Conservation (phyloP, 805 yeast genomes). For the Saccharomyces kudriavzevii region DNA sequence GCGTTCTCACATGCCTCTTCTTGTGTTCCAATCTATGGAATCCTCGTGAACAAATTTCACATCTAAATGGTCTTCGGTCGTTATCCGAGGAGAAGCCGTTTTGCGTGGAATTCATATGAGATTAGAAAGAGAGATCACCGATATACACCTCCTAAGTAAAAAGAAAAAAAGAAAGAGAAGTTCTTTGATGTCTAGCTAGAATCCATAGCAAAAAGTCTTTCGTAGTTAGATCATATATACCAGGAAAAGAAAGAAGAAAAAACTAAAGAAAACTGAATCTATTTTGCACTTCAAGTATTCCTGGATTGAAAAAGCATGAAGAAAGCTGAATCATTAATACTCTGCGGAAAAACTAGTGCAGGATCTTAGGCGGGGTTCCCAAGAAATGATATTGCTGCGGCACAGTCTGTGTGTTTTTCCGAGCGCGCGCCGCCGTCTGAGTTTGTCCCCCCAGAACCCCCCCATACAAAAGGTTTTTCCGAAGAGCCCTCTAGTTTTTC, state of each 20-base stretch:
- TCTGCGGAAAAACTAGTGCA: background rate
- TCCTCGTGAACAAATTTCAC: slow-evolving; percentile 77
- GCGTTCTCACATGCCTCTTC: slow-evolving; percentile 83
- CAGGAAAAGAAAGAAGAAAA: background rate
- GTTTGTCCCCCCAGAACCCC: background rate
- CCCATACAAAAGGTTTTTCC: background rate
- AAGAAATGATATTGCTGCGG: background rate
- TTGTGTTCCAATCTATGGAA: slow-evolving; percentile 85
- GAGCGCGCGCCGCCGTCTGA: background rate
- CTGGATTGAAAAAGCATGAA: background rate
- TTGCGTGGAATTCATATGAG: background rate
- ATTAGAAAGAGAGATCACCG: background rate
- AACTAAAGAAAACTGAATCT: background rate
- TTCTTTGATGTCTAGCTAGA: background rate
- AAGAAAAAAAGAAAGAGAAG: background rate
- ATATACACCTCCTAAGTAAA: background rate
- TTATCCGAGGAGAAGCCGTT: slow-evolving; percentile 10
- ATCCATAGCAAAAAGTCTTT: background rate
- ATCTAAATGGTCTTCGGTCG: slow-evolving; percentile 62
- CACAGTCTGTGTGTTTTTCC: background rate
- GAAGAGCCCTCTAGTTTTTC: background rate
- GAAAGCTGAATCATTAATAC: background rate
- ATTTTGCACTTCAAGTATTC: background rate
- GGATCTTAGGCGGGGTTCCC: background rate
- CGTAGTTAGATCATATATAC: background rate